A percentile compares a stretch with the other conserved stretches of the same genome.
These are phyloP conservation scores for Pterulicium gracile DNA, from an alignment of 1,284 basidiomycete genomes.

Conservation along the genomic window DNA sequence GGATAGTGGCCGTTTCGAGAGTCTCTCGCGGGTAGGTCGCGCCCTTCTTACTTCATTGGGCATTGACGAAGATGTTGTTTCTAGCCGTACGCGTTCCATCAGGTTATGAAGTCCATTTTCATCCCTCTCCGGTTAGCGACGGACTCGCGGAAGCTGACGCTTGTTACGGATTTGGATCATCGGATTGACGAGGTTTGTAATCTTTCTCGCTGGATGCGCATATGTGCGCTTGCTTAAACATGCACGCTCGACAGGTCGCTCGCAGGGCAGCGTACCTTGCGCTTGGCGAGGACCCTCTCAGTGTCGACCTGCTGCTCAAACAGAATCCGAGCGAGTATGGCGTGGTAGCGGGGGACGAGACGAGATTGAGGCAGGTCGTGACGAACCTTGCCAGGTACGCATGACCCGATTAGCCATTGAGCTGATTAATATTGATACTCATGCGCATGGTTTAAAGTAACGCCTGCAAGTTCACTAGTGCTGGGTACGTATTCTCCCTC, in stretches of 20 bases:
- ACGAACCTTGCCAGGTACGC: constrained; percentile 51
- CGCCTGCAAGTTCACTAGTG: constrained; percentile 56
- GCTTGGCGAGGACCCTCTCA: constrained; percentile 23
- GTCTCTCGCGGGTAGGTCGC: constrained; percentile 38
- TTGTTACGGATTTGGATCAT: constrained; percentile 49
- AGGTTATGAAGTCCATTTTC: constrained; percentile 58
- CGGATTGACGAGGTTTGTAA: constrained; percentile 40
- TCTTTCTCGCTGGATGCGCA: background rate
- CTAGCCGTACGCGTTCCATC: constrained; percentile 62
- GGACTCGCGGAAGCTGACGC: constrained; percentile 44
- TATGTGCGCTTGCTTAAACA: background rate
- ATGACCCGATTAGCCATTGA: too few relatives aligned
- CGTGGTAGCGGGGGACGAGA: constrained; percentile 55
- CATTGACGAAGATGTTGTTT: background rate
- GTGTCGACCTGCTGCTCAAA: constrained; percentile 17
- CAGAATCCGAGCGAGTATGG: constrained; percentile 20
- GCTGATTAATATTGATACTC: too few relatives aligned
- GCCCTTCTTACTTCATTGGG: background rate
- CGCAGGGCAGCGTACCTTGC: constrained; percentile 32
- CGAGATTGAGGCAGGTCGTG: constrained; percentile 57
- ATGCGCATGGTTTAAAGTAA: constrained; percentile 24
- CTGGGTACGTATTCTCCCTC: constrained; percentile 22
- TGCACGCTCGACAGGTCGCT: constrained; percentile 19
- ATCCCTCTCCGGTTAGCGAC: constrained; percentile 56
- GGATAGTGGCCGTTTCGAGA: constrained; percentile 75